Evolutionary conservation across 2,329 filamentous ascomycete species (phyloP), one percentile per base, ranked within the genome.

Genomic region (Fusarium siculi): DNA sequence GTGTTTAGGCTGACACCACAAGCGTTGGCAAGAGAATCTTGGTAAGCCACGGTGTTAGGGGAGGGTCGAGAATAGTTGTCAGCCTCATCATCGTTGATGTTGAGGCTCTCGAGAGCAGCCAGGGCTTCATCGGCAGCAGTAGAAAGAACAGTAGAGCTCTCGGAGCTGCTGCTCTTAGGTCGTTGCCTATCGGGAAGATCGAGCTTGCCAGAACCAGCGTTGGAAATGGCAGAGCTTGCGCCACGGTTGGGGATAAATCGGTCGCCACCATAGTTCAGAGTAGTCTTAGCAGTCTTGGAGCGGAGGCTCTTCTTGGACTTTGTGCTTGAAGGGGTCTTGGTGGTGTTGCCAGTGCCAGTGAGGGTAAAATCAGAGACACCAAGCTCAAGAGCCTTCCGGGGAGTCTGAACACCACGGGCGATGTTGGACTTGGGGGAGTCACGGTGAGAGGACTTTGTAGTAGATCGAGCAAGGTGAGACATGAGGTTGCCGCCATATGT

Each of bases 401-500:
- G 95, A 47, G 94, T 95, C 66, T 91, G 88, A 63, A 90, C 89
- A 46, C 85, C 85, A 74, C 91, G 90, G 75, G 93, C 93, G 82
- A 98, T 98, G 87, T 98, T 98, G 67, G 95, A 98, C 87, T 98
- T 98, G 81, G 95, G 95, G 5, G 96, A 98, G 81, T 96, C 93
- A 56, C 93, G 92, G 82, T 93, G 92, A 44, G 89, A 86, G 44
- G 87, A 85, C 85, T 91, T 92, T 70, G 91, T 88, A 68, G 83
- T 84, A 5, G 88, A 91, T 79, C 93, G 93, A 71, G 93, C 88
- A 79, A 97, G 93, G 80, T 95, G 92, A 68, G 93, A 88, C 73
- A 93, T 90, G 66, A 97, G 87, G 83, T 95, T 95, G 73, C 91
- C 93, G 70, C 92, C 90, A 82, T 94, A 96, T 68, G 94, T 91